Conservation (phyloP, 495 filamentous ascomycete species). For the Penicillium subrubescens region DNA sequence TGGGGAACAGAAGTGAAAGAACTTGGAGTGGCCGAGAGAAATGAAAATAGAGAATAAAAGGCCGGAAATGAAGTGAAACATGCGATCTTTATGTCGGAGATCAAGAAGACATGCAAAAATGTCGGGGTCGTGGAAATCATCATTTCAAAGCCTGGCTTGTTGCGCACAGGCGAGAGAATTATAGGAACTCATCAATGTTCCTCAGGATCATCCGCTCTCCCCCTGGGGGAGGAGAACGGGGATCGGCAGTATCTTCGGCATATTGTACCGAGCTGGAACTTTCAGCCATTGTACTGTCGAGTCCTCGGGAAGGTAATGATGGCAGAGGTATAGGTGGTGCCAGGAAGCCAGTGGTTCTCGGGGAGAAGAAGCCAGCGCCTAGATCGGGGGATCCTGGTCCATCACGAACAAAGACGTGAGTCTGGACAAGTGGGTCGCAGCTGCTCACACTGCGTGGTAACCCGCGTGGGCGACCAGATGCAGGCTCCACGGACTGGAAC, state of each 20-base stretch:
- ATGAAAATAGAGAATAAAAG: neutral
- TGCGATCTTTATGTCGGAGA: slow-evolving; percentile 16
- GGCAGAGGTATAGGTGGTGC: slow-evolving; percentile 39
- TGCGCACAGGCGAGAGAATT: slow-evolving; percentile 23
- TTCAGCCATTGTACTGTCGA: slow-evolving; percentile 35
- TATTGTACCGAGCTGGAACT: slow-evolving; percentile 28
- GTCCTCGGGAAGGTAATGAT: slow-evolving; percentile 30
- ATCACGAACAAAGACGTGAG: slow-evolving; percentile 42
- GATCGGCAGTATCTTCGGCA: slow-evolving; percentile 41
- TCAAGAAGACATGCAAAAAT: slow-evolving; percentile 28
- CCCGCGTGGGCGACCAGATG: slow-evolving; percentile 20
- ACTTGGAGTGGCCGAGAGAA: slow-evolving; percentile 5
- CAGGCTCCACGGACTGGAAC: slow-evolving; percentile 36
- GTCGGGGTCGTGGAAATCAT: slow-evolving; percentile 42
- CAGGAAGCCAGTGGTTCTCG: slow-evolving; percentile 51
- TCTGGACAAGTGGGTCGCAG: slow-evolving; percentile 36
- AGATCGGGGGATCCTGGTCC: slow-evolving; percentile 24
- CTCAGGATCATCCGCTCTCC: slow-evolving; percentile 53
- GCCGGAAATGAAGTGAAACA: slow-evolving; percentile 18
- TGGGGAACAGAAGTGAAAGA: slow-evolving; percentile 24
- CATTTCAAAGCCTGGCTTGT: slow-evolving; percentile 26
- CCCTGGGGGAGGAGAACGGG: slow-evolving; percentile 50
- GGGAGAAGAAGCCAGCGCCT: slow-evolving; percentile 48
- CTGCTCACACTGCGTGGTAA: slow-evolving; percentile 29
- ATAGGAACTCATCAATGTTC: slow-evolving; percentile 57